A percentile compares a stretch with the other conserved stretches of the same genome.
Conservation (phyloP, 805 yeast genomes). For the Zygotorulaspora danielsina region DNA sequence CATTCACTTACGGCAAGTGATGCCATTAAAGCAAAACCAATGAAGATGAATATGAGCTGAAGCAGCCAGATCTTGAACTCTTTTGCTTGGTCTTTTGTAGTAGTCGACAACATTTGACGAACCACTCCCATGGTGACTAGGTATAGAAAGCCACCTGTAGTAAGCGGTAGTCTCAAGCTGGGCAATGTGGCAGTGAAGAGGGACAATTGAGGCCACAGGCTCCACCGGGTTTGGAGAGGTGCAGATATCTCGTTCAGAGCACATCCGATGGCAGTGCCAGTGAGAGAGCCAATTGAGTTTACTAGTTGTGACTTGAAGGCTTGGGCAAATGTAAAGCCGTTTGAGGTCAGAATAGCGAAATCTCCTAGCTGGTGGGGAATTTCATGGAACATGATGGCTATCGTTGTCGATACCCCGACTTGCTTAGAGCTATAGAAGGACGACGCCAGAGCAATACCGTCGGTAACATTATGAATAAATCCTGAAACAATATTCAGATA, state of each 20-base stretch:
- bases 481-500: slow-evolving; percentile 66
- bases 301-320: slow-evolving; percentile 65
- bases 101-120: slow-evolving; percentile 59
- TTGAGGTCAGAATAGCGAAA: slow-evolving; percentile 60
- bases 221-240: slow-evolving; percentile 35
- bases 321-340: slow-evolving; percentile 61
- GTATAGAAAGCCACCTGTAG: slow-evolving; percentile 73
- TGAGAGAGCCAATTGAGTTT: slow-evolving; percentile 59
- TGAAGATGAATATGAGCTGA: slow-evolving; percentile 47
- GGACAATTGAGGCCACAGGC: not conserved
- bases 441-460: slow-evolving; percentile 70
- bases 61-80: slow-evolving; percentile 40
- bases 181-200: not conserved
- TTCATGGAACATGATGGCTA: slow-evolving; percentile 72
- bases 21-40: slow-evolving; percentile 59
- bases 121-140: slow-evolving; percentile 72
- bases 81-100: slow-evolving; percentile 31
- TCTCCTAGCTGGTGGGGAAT: slow-evolving; percentile 82
- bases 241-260: slow-evolving; percentile 43
- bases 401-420: slow-evolving; percentile 64
- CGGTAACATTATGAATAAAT: slow-evolving; percentile 70
- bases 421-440: slow-evolving; percentile 57
- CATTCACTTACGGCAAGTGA: slow-evolving; percentile 20
- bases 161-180: slow-evolving; percentile 57
- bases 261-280: slow-evolving; percentile 66